phyloP scores from a whole-genome alignment of 148 eudicot species.

The Simmondsia chinensis region DNA sequence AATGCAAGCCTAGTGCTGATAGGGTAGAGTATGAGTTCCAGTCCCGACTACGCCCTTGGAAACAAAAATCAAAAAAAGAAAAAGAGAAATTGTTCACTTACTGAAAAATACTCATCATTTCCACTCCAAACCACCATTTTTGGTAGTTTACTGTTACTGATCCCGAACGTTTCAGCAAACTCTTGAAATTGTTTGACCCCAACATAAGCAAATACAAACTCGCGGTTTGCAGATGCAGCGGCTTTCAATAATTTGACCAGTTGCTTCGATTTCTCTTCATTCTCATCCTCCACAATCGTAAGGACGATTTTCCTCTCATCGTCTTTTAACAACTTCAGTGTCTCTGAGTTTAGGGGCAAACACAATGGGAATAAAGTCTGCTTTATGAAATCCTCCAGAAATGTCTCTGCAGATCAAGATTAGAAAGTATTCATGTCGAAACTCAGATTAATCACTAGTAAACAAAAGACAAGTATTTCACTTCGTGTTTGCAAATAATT shows the following conservation, averaged over 20 bases:
- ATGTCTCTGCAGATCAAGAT: constrained; percentile 44
- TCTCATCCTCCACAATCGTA: constrained; percentile 64
- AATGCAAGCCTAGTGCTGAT: no score
- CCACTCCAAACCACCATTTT: constrained; percentile 98
- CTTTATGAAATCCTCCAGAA: constrained; percentile 73
- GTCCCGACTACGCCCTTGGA: no score
- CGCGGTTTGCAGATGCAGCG: constrained; percentile 95
- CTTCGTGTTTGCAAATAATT: no score
- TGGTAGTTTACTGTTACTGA: constrained; percentile 49
- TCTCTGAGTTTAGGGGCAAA: constrained; percentile 60
- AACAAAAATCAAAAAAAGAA: neutral
- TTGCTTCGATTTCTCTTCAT: constrained; percentile 47
- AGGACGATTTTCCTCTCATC: constrained; percentile 80
- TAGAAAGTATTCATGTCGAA: constrained; percentile 6
- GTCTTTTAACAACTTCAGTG: constrained; percentile 57
- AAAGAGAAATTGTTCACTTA: constrained; percentile 23
- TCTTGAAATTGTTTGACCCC: constrained; percentile 68
- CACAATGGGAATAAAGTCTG: constrained; percentile 73
- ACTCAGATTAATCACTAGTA: no score
- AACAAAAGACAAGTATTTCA: no score
- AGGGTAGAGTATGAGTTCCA: no score
- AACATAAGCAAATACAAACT: constrained; percentile 72
- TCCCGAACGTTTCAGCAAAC: constrained; percentile 71
- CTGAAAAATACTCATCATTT: constrained; percentile 70
- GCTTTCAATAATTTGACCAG: constrained; percentile 61